Base-by-base conservation (phyloP, 345 rosid species). In the Fremontodendron californicum region DNA sequence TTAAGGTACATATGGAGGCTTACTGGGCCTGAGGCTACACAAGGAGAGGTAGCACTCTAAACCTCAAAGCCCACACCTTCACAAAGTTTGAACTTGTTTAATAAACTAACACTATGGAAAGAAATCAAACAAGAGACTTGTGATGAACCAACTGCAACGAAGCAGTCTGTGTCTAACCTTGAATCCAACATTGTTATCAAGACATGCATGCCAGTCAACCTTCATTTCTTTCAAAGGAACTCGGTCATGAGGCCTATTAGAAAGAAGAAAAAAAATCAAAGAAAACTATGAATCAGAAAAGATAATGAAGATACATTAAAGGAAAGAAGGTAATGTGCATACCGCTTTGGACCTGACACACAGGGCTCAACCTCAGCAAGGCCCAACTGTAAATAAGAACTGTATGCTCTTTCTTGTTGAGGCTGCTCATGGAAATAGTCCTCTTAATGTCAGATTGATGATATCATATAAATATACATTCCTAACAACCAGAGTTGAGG, bases 311-410 rank as follows among this genome's bases (percentile, higher is more conserved):
- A 48, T 16, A 37, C 19, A 64, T 29, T 37, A 74, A 25, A 74
- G 23, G 25, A 6, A 18, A 7, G 60, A 0, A 63, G 31, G 62
- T 18, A 71, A 51, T 19, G 39, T 37, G 57, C 79, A 66, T 71
- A 91, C 98, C 98, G 81, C 83, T 94, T 92, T 75, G 98, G 97
- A 65, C 98, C 98, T 75, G 97, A 91, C 49, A 92, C 49, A 85
- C 94, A 92, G 33, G 98, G 96, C 80, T 87, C 97, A 48, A 94
- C 96, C 27, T 90, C 91, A 6, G 83, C 87, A 29, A 94, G 88
- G 76, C 92, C 88, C 82, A 94, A 72, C 45, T 92, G 90, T 64
- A 94, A 80, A 83, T 86, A 91, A 43, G 98, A 94, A 76, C 97
- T 80, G 80, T 91, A 92, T 55, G 79, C 80, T 82, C 86, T 89